These are phyloP conservation scores for Penicillium sp. DNA, from an alignment of 2,329 filamentous ascomycete genomes.

Conservation along the genomic window DNA sequence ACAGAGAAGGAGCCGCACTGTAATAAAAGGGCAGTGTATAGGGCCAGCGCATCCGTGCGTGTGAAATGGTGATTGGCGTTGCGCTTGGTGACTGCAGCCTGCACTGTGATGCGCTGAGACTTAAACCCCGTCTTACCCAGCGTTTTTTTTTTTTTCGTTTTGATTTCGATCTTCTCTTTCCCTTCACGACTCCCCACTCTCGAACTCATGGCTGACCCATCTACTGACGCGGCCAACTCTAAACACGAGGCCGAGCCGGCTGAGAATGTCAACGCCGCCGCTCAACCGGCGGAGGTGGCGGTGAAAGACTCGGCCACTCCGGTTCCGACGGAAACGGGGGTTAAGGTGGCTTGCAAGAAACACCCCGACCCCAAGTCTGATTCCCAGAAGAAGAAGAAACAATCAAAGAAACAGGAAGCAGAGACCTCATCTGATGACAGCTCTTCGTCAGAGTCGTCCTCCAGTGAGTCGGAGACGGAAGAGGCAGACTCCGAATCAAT, in stretches of 20 bases:
- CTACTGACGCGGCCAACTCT: conserved; percentile 18
- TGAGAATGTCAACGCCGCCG: conserved; percentile 15
- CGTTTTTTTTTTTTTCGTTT: not conserved
- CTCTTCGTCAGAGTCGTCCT: conserved; percentile 15
- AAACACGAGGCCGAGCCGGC: conserved; percentile 32
- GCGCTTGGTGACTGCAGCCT: not conserved
- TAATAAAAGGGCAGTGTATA: not conserved
- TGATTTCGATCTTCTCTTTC: not conserved
- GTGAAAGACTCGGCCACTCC: conserved; percentile 19
- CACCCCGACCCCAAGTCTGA: conserved; percentile 21
- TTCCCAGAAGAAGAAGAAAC: conserved; percentile 14
- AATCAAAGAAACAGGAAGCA: conserved; percentile 19
- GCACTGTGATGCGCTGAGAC: conserved; percentile 1
- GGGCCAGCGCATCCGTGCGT: conserved; percentile 4
- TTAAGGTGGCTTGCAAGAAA: conserved; percentile 20
- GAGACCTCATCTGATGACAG: conserved; percentile 8
- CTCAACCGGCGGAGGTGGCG: conserved; percentile 15
- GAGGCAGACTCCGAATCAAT: conserved; percentile 15
- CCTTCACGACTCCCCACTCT: not conserved
- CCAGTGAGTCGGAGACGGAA: conserved; percentile 18
- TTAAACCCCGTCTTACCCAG: conserved; percentile 4
- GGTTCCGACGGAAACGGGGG: too few species aligned
- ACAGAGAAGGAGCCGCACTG: not conserved
- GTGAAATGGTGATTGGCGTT: conserved; percentile 4
- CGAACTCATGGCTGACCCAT: not conserved